Percentiles rank a stretch among this genome's conserved stretches.
These are phyloP conservation scores for Plectosphaerella cucumerina DNA, from an alignment of 2,329 filamentous ascomycete genomes.

Conservation along the genomic window DNA sequence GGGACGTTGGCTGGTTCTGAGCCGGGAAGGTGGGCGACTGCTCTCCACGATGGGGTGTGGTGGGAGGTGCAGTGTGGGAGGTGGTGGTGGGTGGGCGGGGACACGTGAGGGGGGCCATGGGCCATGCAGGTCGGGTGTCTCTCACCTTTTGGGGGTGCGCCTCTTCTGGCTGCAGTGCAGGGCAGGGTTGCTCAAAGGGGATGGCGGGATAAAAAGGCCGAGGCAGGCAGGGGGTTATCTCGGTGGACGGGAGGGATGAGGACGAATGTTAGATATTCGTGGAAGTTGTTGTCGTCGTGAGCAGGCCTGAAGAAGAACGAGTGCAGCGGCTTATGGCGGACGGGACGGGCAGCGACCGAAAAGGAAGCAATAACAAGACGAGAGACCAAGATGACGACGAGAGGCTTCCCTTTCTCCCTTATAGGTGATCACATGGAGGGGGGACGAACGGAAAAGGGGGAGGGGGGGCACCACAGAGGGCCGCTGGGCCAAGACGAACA, in stretches of 20 bases:
- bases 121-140: too few relatives aligned
- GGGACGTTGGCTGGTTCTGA: background rate
- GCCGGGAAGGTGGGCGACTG: background rate
- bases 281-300: too few relatives aligned
- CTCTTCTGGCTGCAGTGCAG: background rate
- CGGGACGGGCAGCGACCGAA: too few relatives aligned
- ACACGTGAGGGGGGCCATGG: conserved; percentile 3
- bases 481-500: background rate
- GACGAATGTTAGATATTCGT: background rate
- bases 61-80: background rate
- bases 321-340: too few relatives aligned
- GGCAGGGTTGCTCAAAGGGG: background rate
- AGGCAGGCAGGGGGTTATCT: background rate
- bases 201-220: background rate
- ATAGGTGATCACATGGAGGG: background rate
- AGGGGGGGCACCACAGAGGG: too few relatives aligned
- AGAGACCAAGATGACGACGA: background rate
- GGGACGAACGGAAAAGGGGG: too few relatives aligned
- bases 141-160: background rate
- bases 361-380: background rate
- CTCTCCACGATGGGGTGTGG: background rate
- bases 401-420: conserved; percentile 15
- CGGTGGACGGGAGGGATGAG: background rate
- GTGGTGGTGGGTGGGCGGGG: conserved; percentile 1
- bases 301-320: too few relatives aligned